Evolutionary conservation across 2,329 filamentous ascomycete genomes (phyloP), one percentile per base, ranked within the genome.

Genomic region (Cladosporium cucumerinum): DNA sequence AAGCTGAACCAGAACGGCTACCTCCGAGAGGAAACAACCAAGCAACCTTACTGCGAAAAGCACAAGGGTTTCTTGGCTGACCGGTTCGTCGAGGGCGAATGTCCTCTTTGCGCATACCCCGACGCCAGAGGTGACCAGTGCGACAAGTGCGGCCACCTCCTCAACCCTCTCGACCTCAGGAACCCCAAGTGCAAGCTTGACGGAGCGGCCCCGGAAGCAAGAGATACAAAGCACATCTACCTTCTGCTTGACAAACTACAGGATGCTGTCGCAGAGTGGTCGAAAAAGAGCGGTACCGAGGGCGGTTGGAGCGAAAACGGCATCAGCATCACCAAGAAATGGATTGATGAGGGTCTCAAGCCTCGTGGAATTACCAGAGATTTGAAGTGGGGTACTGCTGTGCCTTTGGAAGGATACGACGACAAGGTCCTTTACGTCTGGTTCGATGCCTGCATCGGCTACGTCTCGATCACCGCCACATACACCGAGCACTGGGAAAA

Each of bases 371-470:
- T 98, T 76, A 97, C 94, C 14, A 84, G 94, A 76, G 94, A 98
- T 81, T 82, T 97, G 66, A 93, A 91, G 76, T 97, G 94, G 94
- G 94, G 94, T 74, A 87, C 86, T 8, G 82, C 85, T 2, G 84
- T 87, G 14, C 85, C 85, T 30, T 73, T 86, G 3, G 78, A 83
- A 32, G 87, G 84, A 14, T 90, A 88, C 72, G 86, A 89, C 68
- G 83, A 89, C 68, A 91, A 91, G 82, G 94, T 97, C 67, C 87
- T 97, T 69, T 97, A 97, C 74, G 93, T 97, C 66, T 91, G 89
- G 92, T 92, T 97, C 75, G 92, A 96, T 76, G 92, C 92, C 63
- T 95, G 91, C 78, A 95, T 97, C 73, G 93, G 93, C 23, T 97
- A 97, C 76, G 89, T 93, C n/a, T 96, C 92, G 1, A 97, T 97